Percentiles rank a stretch among this genome's conserved stretches.
These are phyloP conservation scores for Microsporum audouinii DNA, from an alignment of 2,329 filamentous ascomycete species.

Conservation along the genomic window DNA sequence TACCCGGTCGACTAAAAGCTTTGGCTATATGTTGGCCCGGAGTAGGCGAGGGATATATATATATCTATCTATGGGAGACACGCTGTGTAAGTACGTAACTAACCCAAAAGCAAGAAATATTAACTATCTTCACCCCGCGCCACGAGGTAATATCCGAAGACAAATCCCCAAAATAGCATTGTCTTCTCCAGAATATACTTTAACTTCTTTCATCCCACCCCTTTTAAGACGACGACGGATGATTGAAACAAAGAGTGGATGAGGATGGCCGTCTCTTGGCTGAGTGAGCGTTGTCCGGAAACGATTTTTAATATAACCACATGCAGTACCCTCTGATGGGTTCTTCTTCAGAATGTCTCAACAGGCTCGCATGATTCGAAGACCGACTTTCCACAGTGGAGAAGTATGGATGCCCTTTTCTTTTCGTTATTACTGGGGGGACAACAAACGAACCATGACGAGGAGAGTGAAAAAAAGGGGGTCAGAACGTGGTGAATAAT, in stretches of 20 bases:
- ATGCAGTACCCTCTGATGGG: not conserved
- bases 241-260: not conserved
- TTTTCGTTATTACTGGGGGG: not conserved
- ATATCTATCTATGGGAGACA: not conserved
- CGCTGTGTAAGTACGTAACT: not conserved
- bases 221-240: not conserved
- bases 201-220: not conserved
- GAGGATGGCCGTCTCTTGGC: not conserved
- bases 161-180: not conserved
- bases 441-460: not conserved
- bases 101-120: not conserved
- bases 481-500: not conserved
- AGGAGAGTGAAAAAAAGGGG: not conserved
- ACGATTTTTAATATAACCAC: not conserved
- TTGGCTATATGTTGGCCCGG: not conserved
- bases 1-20: not conserved
- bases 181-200: not conserved
- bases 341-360: not conserved
- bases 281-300: not conserved
- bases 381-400: not conserved
- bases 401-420: not conserved
- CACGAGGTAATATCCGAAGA: not conserved
- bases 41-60: not conserved
- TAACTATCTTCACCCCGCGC: not conserved
- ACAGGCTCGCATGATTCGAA: not conserved